Evolutionary conservation across 1,284 basidiomycete genomes (phyloP), one percentile per base, ranked within the genome.

Genomic region (Rhodotorula glutinis): DNA sequence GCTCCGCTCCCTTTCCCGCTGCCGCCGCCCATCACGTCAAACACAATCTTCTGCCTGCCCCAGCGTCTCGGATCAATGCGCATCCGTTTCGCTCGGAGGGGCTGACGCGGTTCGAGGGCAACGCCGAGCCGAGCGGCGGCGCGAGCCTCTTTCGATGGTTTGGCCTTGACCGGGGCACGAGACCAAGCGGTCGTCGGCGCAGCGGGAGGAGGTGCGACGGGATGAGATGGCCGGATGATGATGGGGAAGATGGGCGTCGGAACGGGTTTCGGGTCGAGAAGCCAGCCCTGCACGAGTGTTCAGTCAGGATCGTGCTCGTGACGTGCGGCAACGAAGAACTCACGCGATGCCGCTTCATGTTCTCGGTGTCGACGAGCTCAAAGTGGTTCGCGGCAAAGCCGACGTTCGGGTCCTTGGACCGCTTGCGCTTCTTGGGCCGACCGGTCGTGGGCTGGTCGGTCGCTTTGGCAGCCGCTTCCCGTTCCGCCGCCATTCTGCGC

Each of bases 11-110:
- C 25, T 27, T 46, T 41, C 52, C 29, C n/a, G 27, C 43, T 11
- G 3, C 21, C 3, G 27, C 19, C 10, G 11, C 10, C 17, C n/a
- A 47, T 5, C 14, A 43, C 38, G 16, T 55, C 33, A 33, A 70
- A 73, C 0, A 70, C 44, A 13, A 67, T 29, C 53, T 67, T 67
- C 30, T 53, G 43, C 3, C 72, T 29, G 5, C 72, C 72, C 58
- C 62, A 73, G 23, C 60, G 53, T 13, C 72, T 16, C 10, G 66
- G 66, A 53, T 73, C 72, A 43, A 73, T 73, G 33, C 70, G 49
- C 23, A 71, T 66, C 2, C 72, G 57, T 40, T 66, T 64, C 8
- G 68, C 62, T 25, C 70, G 53, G 2, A 38, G 41, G 19, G 67
- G 40, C 7, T 62, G 49, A 2, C 49, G 38, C 57, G 49, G 57